Conservation (phyloP, 306 rosid genomes). For the Delonix regia region DNA sequence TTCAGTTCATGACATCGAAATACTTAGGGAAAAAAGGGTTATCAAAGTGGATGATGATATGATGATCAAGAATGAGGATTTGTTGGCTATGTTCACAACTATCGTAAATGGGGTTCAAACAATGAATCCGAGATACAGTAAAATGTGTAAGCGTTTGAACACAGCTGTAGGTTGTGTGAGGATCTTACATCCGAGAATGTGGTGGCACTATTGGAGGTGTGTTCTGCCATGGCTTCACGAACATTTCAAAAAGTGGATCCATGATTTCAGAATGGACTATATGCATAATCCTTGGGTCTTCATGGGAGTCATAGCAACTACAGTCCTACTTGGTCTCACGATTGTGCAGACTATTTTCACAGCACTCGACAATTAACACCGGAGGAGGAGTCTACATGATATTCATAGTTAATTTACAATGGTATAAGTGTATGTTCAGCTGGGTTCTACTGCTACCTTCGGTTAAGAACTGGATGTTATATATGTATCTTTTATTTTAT, state of each 20-base stretch:
- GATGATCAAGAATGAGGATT: neutral
- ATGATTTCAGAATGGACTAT: neutral
- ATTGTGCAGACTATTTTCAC: no score
- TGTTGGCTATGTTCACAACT: neutral
- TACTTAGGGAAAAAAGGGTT: neutral
- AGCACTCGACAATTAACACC: no score
- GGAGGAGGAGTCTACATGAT: no score
- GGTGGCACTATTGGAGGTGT: neutral
- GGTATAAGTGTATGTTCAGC: no score
- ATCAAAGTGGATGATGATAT: neutral
- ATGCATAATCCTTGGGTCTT: neutral
- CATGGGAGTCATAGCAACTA: neutral
- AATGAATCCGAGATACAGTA: neutral
- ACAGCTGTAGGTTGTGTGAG: no score
- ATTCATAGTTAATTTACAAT: no score
- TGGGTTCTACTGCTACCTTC: no score
- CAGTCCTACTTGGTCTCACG: no score
- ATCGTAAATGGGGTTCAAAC: neutral
- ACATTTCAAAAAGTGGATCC: neutral
- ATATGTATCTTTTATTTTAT: no score
- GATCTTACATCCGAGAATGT: no score
- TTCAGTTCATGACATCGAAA: neutral
- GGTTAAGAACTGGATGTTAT: no score
- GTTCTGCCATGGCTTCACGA: neutral
- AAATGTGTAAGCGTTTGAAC: neutral